Evolutionary conservation across 2,329 filamentous ascomycete species (phyloP), one percentile per base, ranked within the genome.

Genomic region (Calycina herbarum): DNA sequence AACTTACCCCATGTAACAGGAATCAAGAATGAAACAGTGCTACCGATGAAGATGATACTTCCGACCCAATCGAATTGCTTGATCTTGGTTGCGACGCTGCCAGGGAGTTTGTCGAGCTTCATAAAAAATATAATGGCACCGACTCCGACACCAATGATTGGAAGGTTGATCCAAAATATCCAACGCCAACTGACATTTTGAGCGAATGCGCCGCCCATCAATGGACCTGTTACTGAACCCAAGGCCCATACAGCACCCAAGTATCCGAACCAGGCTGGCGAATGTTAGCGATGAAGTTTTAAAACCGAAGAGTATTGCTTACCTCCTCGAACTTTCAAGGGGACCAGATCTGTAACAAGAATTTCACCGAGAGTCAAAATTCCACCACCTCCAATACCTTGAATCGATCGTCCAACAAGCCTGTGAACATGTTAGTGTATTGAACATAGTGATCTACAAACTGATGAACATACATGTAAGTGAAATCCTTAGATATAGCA

Each of bases 31-130:
- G 82, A 82, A 0, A 86, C 86, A 13, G 82, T 80, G 15, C 84
- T 83, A 13, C 79, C 82, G 20, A 89, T 79, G 72, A 92, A 91
- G 3, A 92, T 72, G 0, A 83, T 68, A 4, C 84, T 82, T 1
- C 89, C 89, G 38, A 86, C 63, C 82, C 85, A 91, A 73, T 92
- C 89, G 29, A 91, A 82, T 7, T 81, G 79, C 35, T 76, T 77
- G 3, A 86, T 75, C 58, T 75, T 75, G 10, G 45, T 59, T 8
- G 66, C 24, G 0, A 73, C 3, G 5, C 68, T 67, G 15, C 72
- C 73, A 17, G 66, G 64, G 3, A 70, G 68, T 31, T 71, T 66
- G 27, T 70, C 65, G 5, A 75, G 67, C 42, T 68, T 74, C 4
- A 76, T 59, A 61, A 74, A 76, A 11, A 76, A 48, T 15, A 69